Percentiles rank a stretch among this genome's conserved stretches.
Conservation (phyloP, 2,329 filamentous ascomycete species). For the Geoglossum cookeanum region DNA sequence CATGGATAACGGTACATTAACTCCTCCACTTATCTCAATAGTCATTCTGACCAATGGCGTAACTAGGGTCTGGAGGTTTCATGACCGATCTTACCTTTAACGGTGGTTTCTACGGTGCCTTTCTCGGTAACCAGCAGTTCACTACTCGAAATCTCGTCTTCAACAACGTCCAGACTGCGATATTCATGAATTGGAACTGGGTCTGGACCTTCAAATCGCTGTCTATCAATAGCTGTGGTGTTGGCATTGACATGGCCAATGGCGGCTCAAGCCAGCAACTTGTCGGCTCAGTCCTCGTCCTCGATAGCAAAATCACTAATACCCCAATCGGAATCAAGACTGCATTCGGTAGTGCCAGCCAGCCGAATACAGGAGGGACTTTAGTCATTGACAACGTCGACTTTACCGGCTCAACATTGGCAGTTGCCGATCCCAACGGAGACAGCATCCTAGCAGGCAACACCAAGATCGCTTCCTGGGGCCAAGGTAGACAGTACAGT, state of each 20-base stretch:
- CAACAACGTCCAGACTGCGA: slow-evolving; percentile 62
- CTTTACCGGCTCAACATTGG: slow-evolving; percentile 48
- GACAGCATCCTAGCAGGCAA: slow-evolving; percentile 50
- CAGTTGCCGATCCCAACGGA: slow-evolving; percentile 40
- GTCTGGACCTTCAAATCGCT: slow-evolving; percentile 63
- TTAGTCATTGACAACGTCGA: slow-evolving; percentile 82
- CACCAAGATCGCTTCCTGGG: slow-evolving; percentile 48
- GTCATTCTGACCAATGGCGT: not conserved
- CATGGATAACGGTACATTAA: slow-evolving; percentile 57
- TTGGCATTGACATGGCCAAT: slow-evolving; percentile 63
- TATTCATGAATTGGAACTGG: slow-evolving; percentile 91
- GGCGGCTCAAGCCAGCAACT: slow-evolving; percentile 42
- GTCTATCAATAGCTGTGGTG: slow-evolving; percentile 50
- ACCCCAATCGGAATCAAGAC: slow-evolving; percentile 62
- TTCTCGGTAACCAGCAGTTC: slow-evolving; percentile 75
- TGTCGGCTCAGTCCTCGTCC: slow-evolving; percentile 67
- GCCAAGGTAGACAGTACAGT: slow-evolving; percentile 59
- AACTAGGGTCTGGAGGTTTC: slow-evolving; percentile 41
- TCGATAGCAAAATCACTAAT: slow-evolving; percentile 63
- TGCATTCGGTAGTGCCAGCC: slow-evolving; percentile 43
- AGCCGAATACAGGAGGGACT: slow-evolving; percentile 55
- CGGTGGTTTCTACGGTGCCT: slow-evolving; percentile 59
- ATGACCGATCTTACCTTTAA: slow-evolving; percentile 72
- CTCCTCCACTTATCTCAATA: not conserved
- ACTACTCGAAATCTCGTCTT: slow-evolving; percentile 69